phyloP scores from a whole-genome alignment of 73 alveolate genomes.

The Durusdinium trenchii region DNA sequence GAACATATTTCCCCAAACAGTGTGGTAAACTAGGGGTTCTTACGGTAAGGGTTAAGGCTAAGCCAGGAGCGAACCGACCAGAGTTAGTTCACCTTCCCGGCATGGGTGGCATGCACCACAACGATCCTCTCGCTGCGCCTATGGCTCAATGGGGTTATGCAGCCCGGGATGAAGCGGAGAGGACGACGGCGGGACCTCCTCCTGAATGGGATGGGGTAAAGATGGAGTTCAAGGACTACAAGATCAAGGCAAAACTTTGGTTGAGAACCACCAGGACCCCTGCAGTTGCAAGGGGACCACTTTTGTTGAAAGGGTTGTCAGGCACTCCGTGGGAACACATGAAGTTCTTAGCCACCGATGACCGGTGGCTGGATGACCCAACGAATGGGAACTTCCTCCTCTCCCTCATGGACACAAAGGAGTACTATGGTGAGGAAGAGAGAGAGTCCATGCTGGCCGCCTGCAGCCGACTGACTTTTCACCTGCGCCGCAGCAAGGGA shows the following conservation, averaged over 20 bases:
- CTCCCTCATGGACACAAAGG: background rate
- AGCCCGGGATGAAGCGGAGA: background rate
- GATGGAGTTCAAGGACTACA: background rate
- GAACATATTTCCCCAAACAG: no score
- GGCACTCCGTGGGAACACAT: background rate
- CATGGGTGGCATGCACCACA: no score
- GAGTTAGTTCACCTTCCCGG: no score
- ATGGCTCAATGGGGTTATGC: no score
- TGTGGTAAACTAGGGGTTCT: no score
- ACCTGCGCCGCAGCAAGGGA: background rate
- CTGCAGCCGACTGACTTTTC: background rate
- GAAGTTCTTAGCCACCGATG: constrained; percentile 25
- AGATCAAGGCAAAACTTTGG: constrained; percentile 10
- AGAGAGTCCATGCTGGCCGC: background rate
- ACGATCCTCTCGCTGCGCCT: no score
- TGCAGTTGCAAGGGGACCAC: background rate
- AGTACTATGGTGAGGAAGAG: constrained; percentile 40
- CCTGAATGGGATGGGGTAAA: background rate
- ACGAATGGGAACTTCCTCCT: background rate
- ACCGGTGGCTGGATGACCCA: background rate
- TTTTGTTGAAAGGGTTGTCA: background rate
- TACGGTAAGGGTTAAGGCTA: no score
- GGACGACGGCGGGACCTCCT: background rate
- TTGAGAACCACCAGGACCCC: background rate
- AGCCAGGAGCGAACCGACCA: no score